phyloP scores from a whole-genome alignment of 2,329 filamentous ascomycete species.

The Colletotrichum theobromicola region DNA sequence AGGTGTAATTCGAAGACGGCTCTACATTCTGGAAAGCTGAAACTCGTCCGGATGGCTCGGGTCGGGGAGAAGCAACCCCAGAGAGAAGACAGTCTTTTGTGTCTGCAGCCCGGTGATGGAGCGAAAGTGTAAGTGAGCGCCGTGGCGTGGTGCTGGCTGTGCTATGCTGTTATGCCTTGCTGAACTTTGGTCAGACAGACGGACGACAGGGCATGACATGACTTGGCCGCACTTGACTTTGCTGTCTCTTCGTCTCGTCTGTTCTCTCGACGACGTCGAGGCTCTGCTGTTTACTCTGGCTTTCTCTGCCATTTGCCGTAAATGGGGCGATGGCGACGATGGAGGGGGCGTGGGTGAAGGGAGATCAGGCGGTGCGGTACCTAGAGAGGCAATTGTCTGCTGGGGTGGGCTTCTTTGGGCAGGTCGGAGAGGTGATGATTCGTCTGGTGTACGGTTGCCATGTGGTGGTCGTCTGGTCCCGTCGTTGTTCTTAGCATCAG shows the following conservation, averaged over 20 bases:
- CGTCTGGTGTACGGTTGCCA: slow-evolving; percentile 13
- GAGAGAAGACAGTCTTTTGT: neutral
- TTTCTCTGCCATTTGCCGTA: slow-evolving; percentile 17
- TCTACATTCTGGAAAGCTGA: neutral
- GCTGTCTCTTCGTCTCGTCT: slow-evolving; percentile 8
- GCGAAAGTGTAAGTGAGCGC: slow-evolving; percentile 14
- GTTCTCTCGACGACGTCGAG: neutral
- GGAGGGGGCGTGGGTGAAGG: slow-evolving; percentile 12
- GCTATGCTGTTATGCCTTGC: neutral
- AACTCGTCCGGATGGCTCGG: slow-evolving; percentile 1
- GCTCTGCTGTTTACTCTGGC: neutral
- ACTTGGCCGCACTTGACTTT: neutral
- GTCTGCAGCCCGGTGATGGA: neutral
- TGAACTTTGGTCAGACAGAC: neutral
- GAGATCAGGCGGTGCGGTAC: neutral
- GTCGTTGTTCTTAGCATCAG: neutral
- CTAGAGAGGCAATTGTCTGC: neutral
- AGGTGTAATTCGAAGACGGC: neutral
- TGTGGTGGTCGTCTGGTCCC: slow-evolving; percentile 13
- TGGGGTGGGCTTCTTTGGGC: neutral
- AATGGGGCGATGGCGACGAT: slow-evolving; percentile 1
- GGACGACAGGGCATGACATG: neutral
- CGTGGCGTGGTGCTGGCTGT: neutral
- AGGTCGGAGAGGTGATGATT: slow-evolving; percentile 9
- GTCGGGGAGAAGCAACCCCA: neutral